Conservation (phyloP, 2,329 filamentous ascomycete species). For the Ascochyta rabiei region DNA sequence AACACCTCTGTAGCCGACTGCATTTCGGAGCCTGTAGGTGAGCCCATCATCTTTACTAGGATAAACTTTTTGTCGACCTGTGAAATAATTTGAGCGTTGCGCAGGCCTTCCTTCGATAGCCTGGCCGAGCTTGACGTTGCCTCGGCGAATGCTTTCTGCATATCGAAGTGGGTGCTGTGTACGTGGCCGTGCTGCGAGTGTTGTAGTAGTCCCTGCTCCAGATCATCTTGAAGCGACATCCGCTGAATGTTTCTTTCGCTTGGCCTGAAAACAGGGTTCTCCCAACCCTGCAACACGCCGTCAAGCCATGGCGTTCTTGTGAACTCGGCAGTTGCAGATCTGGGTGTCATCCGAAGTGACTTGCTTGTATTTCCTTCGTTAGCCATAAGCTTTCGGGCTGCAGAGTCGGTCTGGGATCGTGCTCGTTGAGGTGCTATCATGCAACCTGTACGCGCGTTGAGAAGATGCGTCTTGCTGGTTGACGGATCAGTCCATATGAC, state of each 20-base stretch:
- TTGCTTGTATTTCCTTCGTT: constrained; percentile 33
- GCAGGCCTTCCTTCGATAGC: constrained; percentile 63
- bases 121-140: constrained; percentile 30
- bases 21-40: constrained; percentile 15
- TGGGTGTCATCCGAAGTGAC: constrained; percentile 41
- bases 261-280: constrained; percentile 75
- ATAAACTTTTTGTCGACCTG: constrained; percentile 95
- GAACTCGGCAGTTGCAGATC: constrained; percentile 9
- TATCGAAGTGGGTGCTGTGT: constrained; percentile 19
- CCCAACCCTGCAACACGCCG: constrained; percentile 68
- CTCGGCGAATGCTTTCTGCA: constrained; percentile 34
- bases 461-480: constrained; percentile 57
- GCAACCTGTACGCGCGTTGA: constrained; percentile 64
- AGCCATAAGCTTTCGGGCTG: not conserved
- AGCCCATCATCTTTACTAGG: constrained; percentile 62
- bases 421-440: constrained; percentile 32
- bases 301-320: constrained; percentile 61
- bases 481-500: constrained; percentile 67
- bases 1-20: constrained; percentile 53
- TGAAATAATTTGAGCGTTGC: constrained; percentile 68
- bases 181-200: constrained; percentile 3
- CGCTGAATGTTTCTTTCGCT: constrained; percentile 53
- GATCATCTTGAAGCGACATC: constrained; percentile 28
- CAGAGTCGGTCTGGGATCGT: constrained; percentile 14
- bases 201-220: constrained; percentile 10